Base-by-base conservation (phyloP, 352 stramenopile genomes). In the Pythium guiyangense region DNA sequence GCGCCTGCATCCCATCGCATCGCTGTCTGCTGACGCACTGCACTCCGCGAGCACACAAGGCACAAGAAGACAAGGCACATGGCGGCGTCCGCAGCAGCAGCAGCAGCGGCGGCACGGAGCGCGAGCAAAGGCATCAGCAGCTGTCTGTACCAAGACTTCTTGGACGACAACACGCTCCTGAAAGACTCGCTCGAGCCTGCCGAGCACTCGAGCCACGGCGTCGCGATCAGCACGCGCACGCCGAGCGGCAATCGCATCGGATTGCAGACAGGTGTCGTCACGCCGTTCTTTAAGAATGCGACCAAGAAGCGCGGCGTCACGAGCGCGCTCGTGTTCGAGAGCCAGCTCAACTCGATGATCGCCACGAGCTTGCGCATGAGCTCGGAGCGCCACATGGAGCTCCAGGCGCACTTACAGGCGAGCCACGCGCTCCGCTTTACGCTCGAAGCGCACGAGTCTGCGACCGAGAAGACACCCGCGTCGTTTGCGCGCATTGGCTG, bases 401-500 rank as follows among this genome's bases (percentile, higher is more conserved):
- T 92, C 27, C 77, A 88, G 53, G 75, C 82, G 49, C 79, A 86
- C 62, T 63, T 92, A 18, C 79, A 75, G 11, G 77, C 76, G 9
- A 90, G 67, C 49, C 35, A 75, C 15, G 57, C 18, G 12, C 44
- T 90, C 43, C 79, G 82, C 22, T 86, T 90, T 60, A 92, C 82
- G 49, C 62, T 92, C 25, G 82, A 92, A 51, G 79, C 79, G 17
- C 79, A 80, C 57, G 82, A 92, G 55, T 82, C 77, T 3, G 75
- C 79, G 18, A 84, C 72, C n/a, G 79, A 88, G 54, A 86, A 84
- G 45, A 70, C 72, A 54, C 77, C 79, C 5, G 69, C 70, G 29
- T 89, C 77, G 22, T 90, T 90, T 60, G 82, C 82, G 26, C 79
- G 74, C 26, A 85, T 92, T 43, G 82, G 82, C 27, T 84, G 71